phyloP scores from a whole-genome alignment of 2,329 filamentous ascomycete species.

The Pezicula rhizophila region DNA sequence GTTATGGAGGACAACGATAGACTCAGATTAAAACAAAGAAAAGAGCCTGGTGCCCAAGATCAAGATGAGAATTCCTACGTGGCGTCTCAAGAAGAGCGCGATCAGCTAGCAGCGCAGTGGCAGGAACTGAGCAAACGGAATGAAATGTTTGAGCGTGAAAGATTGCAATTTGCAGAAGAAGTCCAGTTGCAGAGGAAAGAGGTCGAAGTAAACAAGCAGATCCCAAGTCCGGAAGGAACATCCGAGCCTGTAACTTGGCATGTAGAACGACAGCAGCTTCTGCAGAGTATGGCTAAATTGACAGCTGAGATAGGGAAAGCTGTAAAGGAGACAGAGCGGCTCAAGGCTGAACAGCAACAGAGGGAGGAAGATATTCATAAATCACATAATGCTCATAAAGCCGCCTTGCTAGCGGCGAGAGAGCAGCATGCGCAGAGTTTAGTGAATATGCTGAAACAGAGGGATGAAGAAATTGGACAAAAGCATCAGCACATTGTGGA shows the following conservation, averaged over 20 bases:
- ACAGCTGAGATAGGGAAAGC: neutral
- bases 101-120: neutral
- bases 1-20: neutral
- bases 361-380: neutral
- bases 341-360: neutral
- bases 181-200: neutral
- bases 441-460: neutral
- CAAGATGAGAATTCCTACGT: neutral
- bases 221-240: neutral
- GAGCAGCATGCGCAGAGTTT: neutral
- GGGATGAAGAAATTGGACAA: neutral
- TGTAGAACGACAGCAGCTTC: neutral
- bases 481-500: conserved; percentile 1
- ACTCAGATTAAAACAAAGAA: neutral
- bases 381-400: neutral
- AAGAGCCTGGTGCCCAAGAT: neutral
- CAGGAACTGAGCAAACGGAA: neutral
- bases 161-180: neutral
- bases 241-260: neutral
- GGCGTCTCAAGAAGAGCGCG: neutral
- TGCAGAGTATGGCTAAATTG: neutral
- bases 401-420: neutral
- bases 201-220: neutral
- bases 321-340: neutral
- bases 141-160: neutral